phyloP scores from a whole-genome alignment of 257 asterid species.

The Lantana camara region DNA sequence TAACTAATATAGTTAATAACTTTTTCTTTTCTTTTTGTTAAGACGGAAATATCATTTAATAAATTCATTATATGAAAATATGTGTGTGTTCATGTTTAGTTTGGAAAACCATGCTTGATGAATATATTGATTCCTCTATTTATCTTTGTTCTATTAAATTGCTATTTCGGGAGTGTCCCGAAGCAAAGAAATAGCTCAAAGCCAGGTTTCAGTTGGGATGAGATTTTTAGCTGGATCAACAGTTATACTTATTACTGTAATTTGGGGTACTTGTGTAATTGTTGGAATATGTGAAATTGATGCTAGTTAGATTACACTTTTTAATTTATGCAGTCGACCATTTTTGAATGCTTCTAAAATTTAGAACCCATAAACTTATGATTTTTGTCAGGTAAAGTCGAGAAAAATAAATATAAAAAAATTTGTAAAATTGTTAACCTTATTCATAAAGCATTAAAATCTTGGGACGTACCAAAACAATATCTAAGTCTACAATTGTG shows the following conservation, averaged over 20 bases:
- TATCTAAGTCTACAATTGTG: too few species aligned
- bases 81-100: background rate
- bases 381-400: too few species aligned
- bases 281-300: slow-evolving; percentile 81
- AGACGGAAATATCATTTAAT: background rate
- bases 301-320: too few species aligned
- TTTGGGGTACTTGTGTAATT: slow-evolving; percentile 86
- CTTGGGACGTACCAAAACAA: too few species aligned
- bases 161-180: slow-evolving; percentile 91
- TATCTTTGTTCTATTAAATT: slow-evolving; percentile 13
- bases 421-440: too few species aligned
- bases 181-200: slow-evolving; percentile 71
- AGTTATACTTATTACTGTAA: slow-evolving; percentile 84
- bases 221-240: slow-evolving; percentile 99
- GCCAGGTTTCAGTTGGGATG: slow-evolving; percentile 95
- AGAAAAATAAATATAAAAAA: too few species aligned
- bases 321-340: too few species aligned
- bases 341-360: too few species aligned
- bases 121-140: background rate
- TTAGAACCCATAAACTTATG: too few species aligned
- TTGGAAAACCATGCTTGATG: background rate
- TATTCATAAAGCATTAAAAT: too few species aligned
- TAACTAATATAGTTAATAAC: too few species aligned
- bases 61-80: background rate
- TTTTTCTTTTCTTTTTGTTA: background rate